Evolutionary conservation across 1,284 basidiomycete genomes (phyloP).

Genomic region (Tilletia indica): DNA sequence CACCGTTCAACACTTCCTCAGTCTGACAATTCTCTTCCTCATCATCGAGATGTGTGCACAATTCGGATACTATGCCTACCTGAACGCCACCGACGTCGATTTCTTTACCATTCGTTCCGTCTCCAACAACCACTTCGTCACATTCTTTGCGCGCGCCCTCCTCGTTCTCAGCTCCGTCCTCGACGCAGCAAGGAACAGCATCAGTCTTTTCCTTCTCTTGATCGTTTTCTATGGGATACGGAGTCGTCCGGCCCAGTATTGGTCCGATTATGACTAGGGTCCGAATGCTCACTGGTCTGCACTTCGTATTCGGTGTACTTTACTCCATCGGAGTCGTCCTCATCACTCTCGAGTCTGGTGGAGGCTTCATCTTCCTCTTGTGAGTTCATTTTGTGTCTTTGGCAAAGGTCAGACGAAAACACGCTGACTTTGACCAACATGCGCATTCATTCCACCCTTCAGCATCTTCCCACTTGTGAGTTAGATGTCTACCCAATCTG

Average conservation of each 20-base stretch:
- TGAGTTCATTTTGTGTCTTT: neutral
- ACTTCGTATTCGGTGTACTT: conserved; percentile 86
- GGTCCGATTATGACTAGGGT: conserved; percentile 76
- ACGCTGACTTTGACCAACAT: neutral
- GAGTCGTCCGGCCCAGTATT: conserved; percentile 66
- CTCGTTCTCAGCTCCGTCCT: conserved; percentile 63
- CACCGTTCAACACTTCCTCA: conserved; percentile 77
- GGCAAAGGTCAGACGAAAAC: neutral
- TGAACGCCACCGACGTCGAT: conserved; percentile 47
- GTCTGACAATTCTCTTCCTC: conserved; percentile 82
- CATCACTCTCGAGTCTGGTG: conserved; percentile 71
- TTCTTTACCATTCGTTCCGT: conserved; percentile 38
- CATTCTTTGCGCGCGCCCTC: conserved; percentile 40
- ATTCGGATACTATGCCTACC: conserved; percentile 47
- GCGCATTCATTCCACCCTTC: neutral
- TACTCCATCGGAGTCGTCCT: conserved; percentile 62
- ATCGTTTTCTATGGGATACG: conserved; percentile 66
- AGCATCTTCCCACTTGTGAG: conserved; percentile 19
- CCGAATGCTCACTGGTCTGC: conserved; percentile 71
- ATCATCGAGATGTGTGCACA: conserved; percentile 85
- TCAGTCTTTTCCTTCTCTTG: conserved; percentile 91
- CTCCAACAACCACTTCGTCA: conserved; percentile 34
- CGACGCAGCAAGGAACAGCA: conserved; percentile 86
- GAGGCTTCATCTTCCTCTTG: conserved; percentile 56
- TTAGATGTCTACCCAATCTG: conserved; percentile 65